These are phyloP conservation scores for maize (Zea mays) DNA, from an alignment of 176 grass and related monocot species.

Conservation along the genomic window DNA sequence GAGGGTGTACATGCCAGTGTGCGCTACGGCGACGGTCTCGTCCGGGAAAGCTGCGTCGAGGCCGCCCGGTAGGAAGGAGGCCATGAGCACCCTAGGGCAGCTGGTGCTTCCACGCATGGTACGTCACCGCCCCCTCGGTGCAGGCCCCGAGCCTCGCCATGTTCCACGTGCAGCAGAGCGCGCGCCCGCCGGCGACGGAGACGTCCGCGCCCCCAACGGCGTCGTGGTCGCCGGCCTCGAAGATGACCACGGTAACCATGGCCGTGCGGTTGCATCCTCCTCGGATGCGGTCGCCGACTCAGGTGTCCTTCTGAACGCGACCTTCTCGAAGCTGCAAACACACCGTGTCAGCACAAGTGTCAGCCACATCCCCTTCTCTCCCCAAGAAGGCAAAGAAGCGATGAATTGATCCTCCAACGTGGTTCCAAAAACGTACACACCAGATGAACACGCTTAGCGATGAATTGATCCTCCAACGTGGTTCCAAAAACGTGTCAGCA, in stretches of 20 bases:
- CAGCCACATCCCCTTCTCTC: not conserved
- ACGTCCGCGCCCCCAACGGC: conserved; percentile 39
- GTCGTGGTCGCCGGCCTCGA: conserved; percentile 56
- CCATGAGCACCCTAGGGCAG: conserved; percentile 52
- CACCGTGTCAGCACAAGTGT: not conserved
- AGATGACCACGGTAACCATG: conserved; percentile 56
- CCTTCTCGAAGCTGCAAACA: conserved; percentile 73
- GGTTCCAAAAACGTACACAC: conserved; percentile 36
- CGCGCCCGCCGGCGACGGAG: conserved; percentile 37
- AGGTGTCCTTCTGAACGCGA: conserved; percentile 52
- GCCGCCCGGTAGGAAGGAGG: conserved; percentile 40
- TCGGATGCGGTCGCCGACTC: conserved; percentile 30
- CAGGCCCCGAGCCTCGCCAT: conserved; percentile 52
- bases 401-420: not conserved
- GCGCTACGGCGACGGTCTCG: conserved; percentile 49
- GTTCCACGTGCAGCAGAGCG: conserved; percentile 61
- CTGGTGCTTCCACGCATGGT: conserved; percentile 22
- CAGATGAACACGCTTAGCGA: conserved; percentile 59
- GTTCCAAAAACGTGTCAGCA: conserved; percentile 12
- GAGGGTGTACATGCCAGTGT: conserved; percentile 85
- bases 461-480: not conserved
- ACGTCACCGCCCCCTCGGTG: conserved; percentile 45
- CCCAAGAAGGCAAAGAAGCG: not conserved
- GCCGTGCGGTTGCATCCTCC: conserved; percentile 40
- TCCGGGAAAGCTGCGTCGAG: conserved; percentile 47